Evolutionary conservation across 2,329 filamentous ascomycete species (phyloP).

Genomic region (Fusarium irregulare): DNA sequence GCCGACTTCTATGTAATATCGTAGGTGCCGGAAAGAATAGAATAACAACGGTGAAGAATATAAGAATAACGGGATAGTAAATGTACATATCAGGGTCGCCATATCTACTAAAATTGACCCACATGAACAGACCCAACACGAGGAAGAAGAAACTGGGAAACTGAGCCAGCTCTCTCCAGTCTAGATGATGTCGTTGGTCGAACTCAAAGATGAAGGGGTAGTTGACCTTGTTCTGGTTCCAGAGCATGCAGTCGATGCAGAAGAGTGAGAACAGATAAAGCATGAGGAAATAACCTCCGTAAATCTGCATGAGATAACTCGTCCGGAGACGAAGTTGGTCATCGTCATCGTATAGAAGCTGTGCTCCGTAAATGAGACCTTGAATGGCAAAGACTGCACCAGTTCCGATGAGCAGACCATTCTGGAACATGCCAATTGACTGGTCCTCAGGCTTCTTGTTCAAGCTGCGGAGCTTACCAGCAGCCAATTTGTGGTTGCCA

Average conservation of each 20-base stretch:
- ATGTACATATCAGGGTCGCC: conserved; percentile 76
- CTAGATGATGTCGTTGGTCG: conserved; percentile 83
- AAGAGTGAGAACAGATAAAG: conserved; percentile 86
- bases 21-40: conserved; percentile 81
- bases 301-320: conserved; percentile 84
- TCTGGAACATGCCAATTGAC: conserved; percentile 68
- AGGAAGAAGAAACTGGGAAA: conserved; percentile 88
- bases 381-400: conserved; percentile 75
- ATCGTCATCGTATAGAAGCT: conserved; percentile 65
- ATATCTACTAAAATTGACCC: conserved; percentile 85
- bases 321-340: conserved; percentile 63
- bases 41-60: conserved; percentile 73
- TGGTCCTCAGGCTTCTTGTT: conserved; percentile 67
- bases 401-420: conserved; percentile 74
- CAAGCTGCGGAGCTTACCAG: conserved; percentile 84
- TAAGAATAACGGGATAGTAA: conserved; percentile 87
- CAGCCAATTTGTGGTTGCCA: conserved; percentile 91
- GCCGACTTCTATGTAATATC: conserved; percentile 79
- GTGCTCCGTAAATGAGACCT: conserved; percentile 69
- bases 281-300: conserved; percentile 90
- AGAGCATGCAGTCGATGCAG: conserved; percentile 84
- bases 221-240: conserved; percentile 88
- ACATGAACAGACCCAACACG: conserved; percentile 82
- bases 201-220: conserved; percentile 98
- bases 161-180: conserved; percentile 90